Evolutionary conservation across 306 rosid species (phyloP).

Genomic region (Rubus parviflorus): DNA sequence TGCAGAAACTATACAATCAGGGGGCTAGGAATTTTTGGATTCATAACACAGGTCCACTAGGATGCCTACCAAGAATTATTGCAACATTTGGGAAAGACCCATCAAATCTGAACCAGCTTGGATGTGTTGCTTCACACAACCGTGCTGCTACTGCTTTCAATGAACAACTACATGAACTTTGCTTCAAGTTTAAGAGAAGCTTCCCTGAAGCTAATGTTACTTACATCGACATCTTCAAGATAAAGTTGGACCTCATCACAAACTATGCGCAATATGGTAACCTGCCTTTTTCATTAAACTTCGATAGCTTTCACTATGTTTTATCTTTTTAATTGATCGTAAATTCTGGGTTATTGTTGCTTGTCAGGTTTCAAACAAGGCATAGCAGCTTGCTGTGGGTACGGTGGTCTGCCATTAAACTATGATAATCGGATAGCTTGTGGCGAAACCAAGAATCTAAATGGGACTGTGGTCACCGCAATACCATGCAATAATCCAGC

Average conservation of each 20-base stretch:
- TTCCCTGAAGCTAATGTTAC: constrained; percentile 32
- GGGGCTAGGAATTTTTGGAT: constrained; percentile 46
- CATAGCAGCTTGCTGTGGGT: constrained; percentile 45
- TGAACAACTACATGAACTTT: constrained; percentile 34
- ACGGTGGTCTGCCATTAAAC: constrained; percentile 43
- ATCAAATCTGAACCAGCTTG: constrained; percentile 31
- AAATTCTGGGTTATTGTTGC: not conserved
- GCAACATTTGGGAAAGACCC: constrained; percentile 31
- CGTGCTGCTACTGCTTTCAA: constrained; percentile 37
- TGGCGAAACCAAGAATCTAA: constrained; percentile 30
- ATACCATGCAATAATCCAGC: constrained; percentile 29
- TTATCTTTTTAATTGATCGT: not conserved
- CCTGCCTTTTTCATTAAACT: not conserved
- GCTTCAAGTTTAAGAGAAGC: constrained; percentile 20
- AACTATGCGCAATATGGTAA: constrained; percentile 36
- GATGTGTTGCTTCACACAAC: constrained; percentile 40
- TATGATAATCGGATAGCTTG: constrained; percentile 35
- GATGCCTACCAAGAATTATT: constrained; percentile 40
- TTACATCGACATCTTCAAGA: constrained; percentile 36
- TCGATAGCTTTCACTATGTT: not conserved
- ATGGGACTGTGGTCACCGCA: constrained; percentile 34
- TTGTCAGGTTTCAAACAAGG: constrained; percentile 37
- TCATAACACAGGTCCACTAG: constrained; percentile 47
- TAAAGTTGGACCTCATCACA: constrained; percentile 38
- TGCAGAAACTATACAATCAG: constrained; percentile 32